Base-by-base conservation (phyloP, 2,329 filamentous ascomycete species). In the Cytospora chrysosperma region DNA sequence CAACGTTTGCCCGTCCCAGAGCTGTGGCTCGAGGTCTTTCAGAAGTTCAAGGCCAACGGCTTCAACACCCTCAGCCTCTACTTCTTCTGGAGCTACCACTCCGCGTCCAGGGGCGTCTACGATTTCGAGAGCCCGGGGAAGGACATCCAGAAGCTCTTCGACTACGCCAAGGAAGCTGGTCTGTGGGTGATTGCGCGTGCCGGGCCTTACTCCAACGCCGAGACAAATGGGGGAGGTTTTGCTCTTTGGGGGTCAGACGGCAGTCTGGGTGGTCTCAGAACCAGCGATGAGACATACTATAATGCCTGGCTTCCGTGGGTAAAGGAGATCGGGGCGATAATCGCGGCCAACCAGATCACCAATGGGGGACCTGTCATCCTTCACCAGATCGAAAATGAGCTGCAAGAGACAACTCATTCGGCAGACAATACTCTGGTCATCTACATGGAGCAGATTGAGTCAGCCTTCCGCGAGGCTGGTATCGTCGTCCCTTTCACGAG, bases 371-470 rank as follows among this genome's bases (percentile, higher is more conserved):
- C 81, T 0, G 76, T 84, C 15, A 82, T 83, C 51, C 70, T 84
- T 12, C 78, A 77, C 52, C 81, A 85, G 66, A 75, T 83, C 21
- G 82, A 85, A 67, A 85, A 85, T 59, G 82, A 85, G 67, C 73
- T 82, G 26, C 77, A 79, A 64, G 75, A 83, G 67, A 78, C 77
- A 1, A 69, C 59, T 2, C 77, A 83, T 62, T 70, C 70, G 4
- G 69, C 80, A 0, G 75, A 71, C n/a, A 74, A 81, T 59, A 81
- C 79, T 0, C 67, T 80, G 3, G 81, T 84, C 1, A 54, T 77
- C 6, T 83, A 84, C 63, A 84, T 84, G 82, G 76, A 82, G 65
- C 80, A 83, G 68, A 66, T 84, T 15, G 74, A 82, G 56, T 69
- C 74, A 4, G 79, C 79, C 1, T 82, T 81, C 64, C 70, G 73